Percentiles rank a stretch among this genome's conserved stretches.
These are phyloP conservation scores for Fibroporia radiculosa DNA, from an alignment of 768 basidiomycete species.

Conservation along the genomic window DNA sequence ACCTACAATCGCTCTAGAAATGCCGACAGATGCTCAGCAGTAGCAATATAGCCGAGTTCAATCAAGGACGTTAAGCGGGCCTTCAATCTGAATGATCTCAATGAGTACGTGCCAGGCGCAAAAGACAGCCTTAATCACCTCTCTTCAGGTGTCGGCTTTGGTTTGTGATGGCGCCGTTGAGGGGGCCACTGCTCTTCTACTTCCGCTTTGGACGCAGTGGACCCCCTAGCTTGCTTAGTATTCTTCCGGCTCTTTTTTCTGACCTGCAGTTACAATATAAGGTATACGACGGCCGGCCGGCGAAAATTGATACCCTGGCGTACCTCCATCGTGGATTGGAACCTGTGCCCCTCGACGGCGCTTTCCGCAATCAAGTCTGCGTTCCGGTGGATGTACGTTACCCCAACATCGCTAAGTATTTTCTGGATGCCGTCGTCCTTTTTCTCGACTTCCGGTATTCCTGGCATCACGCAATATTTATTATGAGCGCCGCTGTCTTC, in stretches of 20 bases:
- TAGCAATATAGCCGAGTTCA: slow-evolving; percentile 50
- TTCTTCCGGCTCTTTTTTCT: slow-evolving; percentile 12
- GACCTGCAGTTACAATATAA: slow-evolving; percentile 16
- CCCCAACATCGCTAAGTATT: slow-evolving; percentile 51
- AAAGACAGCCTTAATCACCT: slow-evolving; percentile 37
- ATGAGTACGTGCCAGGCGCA: slow-evolving; percentile 1
- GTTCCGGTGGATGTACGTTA: slow-evolving; percentile 70
- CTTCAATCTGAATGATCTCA: slow-evolving; percentile 32
- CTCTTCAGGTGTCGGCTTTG: slow-evolving; percentile 36
- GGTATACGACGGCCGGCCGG: neutral
- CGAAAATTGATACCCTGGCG: neutral
- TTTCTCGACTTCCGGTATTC: slow-evolving; percentile 14
- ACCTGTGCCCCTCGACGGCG: slow-evolving; percentile 58
- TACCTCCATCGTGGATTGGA: slow-evolving; percentile 47
- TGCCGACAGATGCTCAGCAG: slow-evolving; percentile 38
- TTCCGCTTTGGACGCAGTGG: neutral
- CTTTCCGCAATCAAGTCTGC: slow-evolving; percentile 63
- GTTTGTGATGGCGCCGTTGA: slow-evolving; percentile 46
- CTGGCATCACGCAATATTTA: neutral
- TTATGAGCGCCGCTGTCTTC: no score
- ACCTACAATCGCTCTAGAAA: slow-evolving; percentile 64
- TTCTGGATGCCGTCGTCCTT: slow-evolving; percentile 45
- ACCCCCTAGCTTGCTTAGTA: slow-evolving; percentile 13
- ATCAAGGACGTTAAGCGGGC: slow-evolving; percentile 55
- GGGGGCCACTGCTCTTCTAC: slow-evolving; percentile 47